These are phyloP conservation scores for Corymbia calophylla DNA, from an alignment of 441 rosid species.

Conservation along the genomic window DNA sequence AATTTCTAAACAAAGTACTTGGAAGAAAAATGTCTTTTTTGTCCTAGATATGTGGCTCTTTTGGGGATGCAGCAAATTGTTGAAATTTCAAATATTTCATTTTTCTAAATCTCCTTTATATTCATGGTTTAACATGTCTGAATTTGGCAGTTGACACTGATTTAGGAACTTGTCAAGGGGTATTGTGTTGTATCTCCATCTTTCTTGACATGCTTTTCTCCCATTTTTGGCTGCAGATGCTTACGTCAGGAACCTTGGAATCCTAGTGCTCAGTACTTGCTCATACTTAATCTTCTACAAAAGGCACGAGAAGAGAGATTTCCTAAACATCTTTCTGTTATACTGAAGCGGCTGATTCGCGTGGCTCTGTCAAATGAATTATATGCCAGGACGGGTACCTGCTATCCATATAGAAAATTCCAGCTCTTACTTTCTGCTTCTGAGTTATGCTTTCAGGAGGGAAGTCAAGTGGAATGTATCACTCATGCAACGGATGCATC, in stretches of 20 bases:
- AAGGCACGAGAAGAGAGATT: constrained; percentile 89
- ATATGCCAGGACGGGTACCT: constrained; percentile 23
- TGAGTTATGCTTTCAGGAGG: constrained; percentile 65
- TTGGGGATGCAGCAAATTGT: not conserved
- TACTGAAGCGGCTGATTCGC: constrained; percentile 41
- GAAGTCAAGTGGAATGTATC: constrained; percentile 37
- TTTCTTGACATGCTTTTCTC: constrained; percentile 3
- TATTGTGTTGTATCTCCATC: not conserved
- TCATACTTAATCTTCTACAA: constrained; percentile 73
- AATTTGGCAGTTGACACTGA: not conserved
- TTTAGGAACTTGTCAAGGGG: not conserved
- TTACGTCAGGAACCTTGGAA: constrained; percentile 84
- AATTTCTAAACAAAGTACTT: not conserved
- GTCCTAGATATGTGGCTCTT: not conserved
- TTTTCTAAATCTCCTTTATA: not conserved
- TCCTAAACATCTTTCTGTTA: constrained; percentile 48
- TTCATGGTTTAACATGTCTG: not conserved
- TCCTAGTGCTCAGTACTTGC: constrained; percentile 52
- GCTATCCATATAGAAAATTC: constrained; percentile 55
- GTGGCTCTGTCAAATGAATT: constrained; percentile 54
- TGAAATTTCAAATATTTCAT: not conserved
- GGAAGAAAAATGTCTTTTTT: not conserved
- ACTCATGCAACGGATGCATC: constrained; percentile 49
- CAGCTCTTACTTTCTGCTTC: constrained; percentile 87
- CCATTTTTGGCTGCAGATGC: constrained; percentile 43